Base-by-base conservation (phyloP, 2,329 filamentous ascomycete species). In the Fusarium keratoplasticum region DNA sequence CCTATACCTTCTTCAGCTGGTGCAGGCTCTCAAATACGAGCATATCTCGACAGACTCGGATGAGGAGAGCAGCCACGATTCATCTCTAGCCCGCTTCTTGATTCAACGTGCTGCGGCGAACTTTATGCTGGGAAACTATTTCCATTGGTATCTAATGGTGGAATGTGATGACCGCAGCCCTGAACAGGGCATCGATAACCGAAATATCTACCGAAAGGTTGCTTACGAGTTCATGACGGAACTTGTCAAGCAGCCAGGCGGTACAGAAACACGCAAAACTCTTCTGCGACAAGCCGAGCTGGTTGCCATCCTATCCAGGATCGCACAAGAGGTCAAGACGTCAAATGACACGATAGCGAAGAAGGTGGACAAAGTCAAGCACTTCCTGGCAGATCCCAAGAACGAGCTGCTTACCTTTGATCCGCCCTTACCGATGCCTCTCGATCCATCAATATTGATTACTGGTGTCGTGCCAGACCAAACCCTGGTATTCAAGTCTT, bases 61-160 rank as follows among this genome's bases (percentile, higher is more conserved):
- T 4, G 85, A 89, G 67, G 90, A 94, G 73, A 86, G 88, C 47
- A 86, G 88, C 0, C 88, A 90, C 55, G 93, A 96, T 77, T 98
- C 95, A 0, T 98, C 95, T 0, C 86, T 99, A 7, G 96, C 95
- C 3, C 91, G 90, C 27, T 99, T 99, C 80, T 87, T 99, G 4
- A 96, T 99, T 65, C 91, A 93, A 1, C 90, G 96, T 38, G 97
- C 96, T 5, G 93, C 94, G 16, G 91, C 92, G 71, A 98, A 97
- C 79, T 94, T 98, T 78, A 92, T 93, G 69, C 88, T 99, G 2
- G 96, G 96, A 33, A 99, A 97, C 81, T 98, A 97, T 83, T 90
- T 99, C 63, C 94, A 98, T 82, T 99, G 96, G 96, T 99, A 98
- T 82, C 88, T 99, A 3, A 98, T 98, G 92, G 96, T 99, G 2